Evolutionary conservation across 2,329 filamentous ascomycete species (phyloP).

Genomic region (Sclerotinia borealis): DNA sequence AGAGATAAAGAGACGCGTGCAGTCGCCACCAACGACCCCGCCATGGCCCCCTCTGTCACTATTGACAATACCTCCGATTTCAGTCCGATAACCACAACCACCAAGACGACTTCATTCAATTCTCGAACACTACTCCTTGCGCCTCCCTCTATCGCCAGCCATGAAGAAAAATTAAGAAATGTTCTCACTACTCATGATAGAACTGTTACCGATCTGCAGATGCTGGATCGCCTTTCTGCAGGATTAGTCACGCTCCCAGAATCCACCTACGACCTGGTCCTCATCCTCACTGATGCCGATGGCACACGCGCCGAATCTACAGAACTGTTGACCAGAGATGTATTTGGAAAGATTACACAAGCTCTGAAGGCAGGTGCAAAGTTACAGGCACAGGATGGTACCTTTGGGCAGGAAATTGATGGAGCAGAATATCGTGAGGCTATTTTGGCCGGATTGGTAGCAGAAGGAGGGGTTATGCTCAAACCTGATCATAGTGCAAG

Average conservation of each 20-base stretch:
- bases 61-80: conserved; percentile 31
- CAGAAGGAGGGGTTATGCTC: conserved; percentile 58
- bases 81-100: conserved; percentile 18
- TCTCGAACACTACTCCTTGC: conserved; percentile 76
- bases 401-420: conserved; percentile 40
- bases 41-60: conserved; percentile 30
- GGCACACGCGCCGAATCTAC: conserved; percentile 57
- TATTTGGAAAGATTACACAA: conserved; percentile 63
- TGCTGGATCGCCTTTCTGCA: conserved; percentile 87
- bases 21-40: conserved; percentile 9
- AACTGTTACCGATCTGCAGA: conserved; percentile 79
- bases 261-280: conserved; percentile 74
- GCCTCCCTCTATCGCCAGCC: conserved; percentile 80
- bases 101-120: conserved; percentile 20
- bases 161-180: conserved; percentile 69
- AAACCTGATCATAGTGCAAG: conserved; percentile 55
- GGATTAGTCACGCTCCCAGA: conserved; percentile 72
- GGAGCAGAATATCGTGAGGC: conserved; percentile 63
- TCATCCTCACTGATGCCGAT: conserved; percentile 76
- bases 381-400: conserved; percentile 63
- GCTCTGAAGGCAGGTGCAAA: conserved; percentile 64
- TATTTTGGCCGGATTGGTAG: conserved; percentile 72
- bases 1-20: background rate
- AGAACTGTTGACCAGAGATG: conserved; percentile 57
- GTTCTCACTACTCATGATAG: conserved; percentile 71